A percentile compares a stretch with the other conserved stretches of the same genome.
Evolutionary conservation across 2,329 filamentous ascomycete genomes (phyloP).

Genomic region (Botrytis squamosa): DNA sequence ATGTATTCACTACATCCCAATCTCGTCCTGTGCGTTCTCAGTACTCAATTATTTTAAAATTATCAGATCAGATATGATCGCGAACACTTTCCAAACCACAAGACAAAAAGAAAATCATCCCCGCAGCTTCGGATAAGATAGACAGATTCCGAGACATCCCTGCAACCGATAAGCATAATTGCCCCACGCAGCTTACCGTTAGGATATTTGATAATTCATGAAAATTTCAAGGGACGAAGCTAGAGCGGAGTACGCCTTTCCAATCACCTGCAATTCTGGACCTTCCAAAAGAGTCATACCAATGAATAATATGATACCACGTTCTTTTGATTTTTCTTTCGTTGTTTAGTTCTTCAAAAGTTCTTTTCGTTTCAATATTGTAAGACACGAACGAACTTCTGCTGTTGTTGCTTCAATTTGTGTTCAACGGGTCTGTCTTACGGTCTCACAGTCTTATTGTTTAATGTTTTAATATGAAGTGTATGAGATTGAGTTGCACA

Average conservation of each 20-base stretch:
- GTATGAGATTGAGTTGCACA: constrained; percentile 2
- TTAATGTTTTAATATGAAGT: constrained; percentile 12
- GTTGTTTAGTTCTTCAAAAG: background rate
- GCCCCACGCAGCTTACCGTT: background rate
- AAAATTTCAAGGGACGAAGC: constrained; percentile 4
- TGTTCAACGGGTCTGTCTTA: background rate
- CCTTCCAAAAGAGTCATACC: constrained; percentile 5
- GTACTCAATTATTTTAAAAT: background rate
- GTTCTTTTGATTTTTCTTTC: background rate
- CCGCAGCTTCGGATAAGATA: background rate
- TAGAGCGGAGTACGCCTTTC: background rate
- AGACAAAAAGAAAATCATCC: background rate
- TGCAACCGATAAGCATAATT: background rate
- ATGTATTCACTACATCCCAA: background rate
- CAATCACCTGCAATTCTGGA: background rate
- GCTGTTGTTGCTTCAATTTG: background rate
- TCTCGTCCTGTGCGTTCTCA: background rate
- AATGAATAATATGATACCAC: background rate
- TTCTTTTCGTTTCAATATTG: background rate
- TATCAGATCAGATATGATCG: background rate
- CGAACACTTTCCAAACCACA: background rate
- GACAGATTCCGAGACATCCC: background rate
- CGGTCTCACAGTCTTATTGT: background rate
- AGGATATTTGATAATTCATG: background rate
- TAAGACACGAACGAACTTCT: background rate